A percentile compares a stretch with the other conserved stretches of the same genome.
Evolutionary conservation across 1,284 basidiomycete species (phyloP).

Genomic region (Apiotrichum sp.): DNA sequence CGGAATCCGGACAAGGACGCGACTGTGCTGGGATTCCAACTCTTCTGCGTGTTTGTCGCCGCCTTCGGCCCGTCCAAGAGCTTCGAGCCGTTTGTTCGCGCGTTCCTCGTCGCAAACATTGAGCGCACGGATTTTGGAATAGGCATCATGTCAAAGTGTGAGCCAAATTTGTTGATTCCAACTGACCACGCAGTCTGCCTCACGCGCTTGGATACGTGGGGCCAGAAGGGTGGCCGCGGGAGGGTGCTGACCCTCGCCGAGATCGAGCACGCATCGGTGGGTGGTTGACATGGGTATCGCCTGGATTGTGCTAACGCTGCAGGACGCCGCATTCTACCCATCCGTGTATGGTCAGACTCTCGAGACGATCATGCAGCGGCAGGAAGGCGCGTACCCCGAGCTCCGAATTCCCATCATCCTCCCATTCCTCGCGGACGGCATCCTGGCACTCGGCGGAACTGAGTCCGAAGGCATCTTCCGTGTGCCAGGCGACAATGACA

Average conservation of each 20-base stretch:
- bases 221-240: slow-evolving; percentile 73
- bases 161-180: slow-evolving; percentile 10
- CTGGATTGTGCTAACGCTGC: background rate
- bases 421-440: slow-evolving; percentile 83
- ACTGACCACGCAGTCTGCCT: slow-evolving; percentile 54
- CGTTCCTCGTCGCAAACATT: slow-evolving; percentile 66
- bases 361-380: slow-evolving; percentile 71
- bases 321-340: slow-evolving; percentile 88
- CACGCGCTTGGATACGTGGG: slow-evolving; percentile 61
- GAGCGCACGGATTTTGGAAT: slow-evolving; percentile 60
- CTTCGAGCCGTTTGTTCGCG: slow-evolving; percentile 71
- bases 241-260: slow-evolving; percentile 71
- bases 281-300: slow-evolving; percentile 26
- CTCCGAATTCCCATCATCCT: slow-evolving; percentile 82
- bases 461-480: slow-evolving; percentile 84
- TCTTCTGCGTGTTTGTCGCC: slow-evolving; percentile 76
- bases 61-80: slow-evolving; percentile 87
- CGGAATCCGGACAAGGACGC: slow-evolving; percentile 76
- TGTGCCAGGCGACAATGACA: slow-evolving; percentile 77
- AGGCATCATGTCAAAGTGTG: slow-evolving; percentile 76
- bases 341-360: slow-evolving; percentile 86
- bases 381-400: slow-evolving; percentile 73
- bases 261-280: slow-evolving; percentile 77
- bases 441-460: slow-evolving; percentile 75
- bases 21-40: slow-evolving; percentile 81